Conservation (phyloP, 441 rosid genomes). For the Mallotus japonicus region DNA sequence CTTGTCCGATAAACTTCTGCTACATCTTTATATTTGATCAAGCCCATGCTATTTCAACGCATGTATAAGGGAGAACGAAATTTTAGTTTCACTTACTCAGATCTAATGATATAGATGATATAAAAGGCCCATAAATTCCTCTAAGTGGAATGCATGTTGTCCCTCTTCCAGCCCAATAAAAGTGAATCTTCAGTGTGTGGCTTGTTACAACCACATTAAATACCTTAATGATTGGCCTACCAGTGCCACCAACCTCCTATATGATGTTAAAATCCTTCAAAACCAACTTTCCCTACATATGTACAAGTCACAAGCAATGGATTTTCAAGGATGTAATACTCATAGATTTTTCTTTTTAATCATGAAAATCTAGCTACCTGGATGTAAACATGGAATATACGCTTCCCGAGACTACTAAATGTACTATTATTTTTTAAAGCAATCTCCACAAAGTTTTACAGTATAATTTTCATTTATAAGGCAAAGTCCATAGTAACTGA, state of each 20-base stretch:
- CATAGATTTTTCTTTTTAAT: not conserved
- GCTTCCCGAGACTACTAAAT: slow-evolving; percentile 59
- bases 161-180: slow-evolving; percentile 87
- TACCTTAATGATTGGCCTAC: slow-evolving; percentile 50
- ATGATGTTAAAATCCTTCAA: slow-evolving; percentile 63
- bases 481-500: slow-evolving; percentile 81
- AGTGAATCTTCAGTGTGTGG: slow-evolving; percentile 60
- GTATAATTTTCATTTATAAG: slow-evolving; percentile 72
- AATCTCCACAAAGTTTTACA: slow-evolving; percentile 70
- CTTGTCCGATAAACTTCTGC: not conserved
- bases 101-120: slow-evolving; percentile 80
- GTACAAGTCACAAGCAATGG: slow-evolving; percentile 1
- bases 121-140: slow-evolving; percentile 70
- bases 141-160: slow-evolving; percentile 81
- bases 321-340: slow-evolving; percentile 9
- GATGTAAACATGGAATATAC: slow-evolving; percentile 67
- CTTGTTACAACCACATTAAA: slow-evolving; percentile 44
- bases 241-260: slow-evolving; percentile 64
- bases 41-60: not conserved
- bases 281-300: slow-evolving; percentile 52
- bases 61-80: too few relatives aligned
- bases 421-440: slow-evolving; percentile 50
- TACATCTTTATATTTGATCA: not conserved
- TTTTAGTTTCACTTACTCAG: slow-evolving; percentile 53
- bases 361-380: slow-evolving; percentile 44